Percentiles rank a stretch among this genome's conserved stretches.
Conservation (phyloP, 148 eudicot species). For the Fagopyrum homotropicum region DNA sequence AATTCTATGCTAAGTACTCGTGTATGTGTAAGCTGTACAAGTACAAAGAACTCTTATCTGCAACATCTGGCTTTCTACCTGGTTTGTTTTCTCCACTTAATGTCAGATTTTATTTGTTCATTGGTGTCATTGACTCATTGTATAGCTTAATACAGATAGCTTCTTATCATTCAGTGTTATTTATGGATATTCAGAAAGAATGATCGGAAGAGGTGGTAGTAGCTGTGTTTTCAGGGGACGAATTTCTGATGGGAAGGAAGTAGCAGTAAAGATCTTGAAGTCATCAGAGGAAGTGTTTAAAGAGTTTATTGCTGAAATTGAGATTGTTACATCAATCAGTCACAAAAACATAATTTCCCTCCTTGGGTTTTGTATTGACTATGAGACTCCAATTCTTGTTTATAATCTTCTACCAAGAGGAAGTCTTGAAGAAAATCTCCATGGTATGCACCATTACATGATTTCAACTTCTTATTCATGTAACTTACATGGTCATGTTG, state of each 20-base stretch:
- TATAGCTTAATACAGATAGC: not conserved
- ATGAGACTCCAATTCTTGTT: slow-evolving; percentile 50
- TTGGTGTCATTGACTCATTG: not conserved
- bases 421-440: slow-evolving; percentile 88
- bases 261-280: slow-evolving; percentile 81
- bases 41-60: slow-evolving; percentile 52
- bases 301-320: slow-evolving; percentile 71
- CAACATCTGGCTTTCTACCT: slow-evolving; percentile 53
- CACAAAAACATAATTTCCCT: slow-evolving; percentile 81
- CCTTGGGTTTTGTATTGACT: slow-evolving; percentile 66
- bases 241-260: slow-evolving; percentile 70
- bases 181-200: slow-evolving; percentile 34
- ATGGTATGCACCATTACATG: slow-evolving; percentile 31
- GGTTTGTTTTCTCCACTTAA: slow-evolving; percentile 38
- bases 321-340: slow-evolving; percentile 59
- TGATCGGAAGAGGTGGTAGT: slow-evolving; percentile 84
- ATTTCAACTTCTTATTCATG: not conserved
- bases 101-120: not conserved
- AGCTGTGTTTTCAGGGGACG: slow-evolving; percentile 69
- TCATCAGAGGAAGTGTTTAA: slow-evolving; percentile 55
- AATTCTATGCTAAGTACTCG: slow-evolving; percentile 55
- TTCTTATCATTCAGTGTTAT: not conserved
- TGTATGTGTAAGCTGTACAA: slow-evolving; percentile 64
- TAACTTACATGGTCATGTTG: not conserved
- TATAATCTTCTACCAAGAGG: slow-evolving; percentile 76